Base-by-base conservation (phyloP, 805 yeast species). In the Yamadazyma phyllophila region DNA sequence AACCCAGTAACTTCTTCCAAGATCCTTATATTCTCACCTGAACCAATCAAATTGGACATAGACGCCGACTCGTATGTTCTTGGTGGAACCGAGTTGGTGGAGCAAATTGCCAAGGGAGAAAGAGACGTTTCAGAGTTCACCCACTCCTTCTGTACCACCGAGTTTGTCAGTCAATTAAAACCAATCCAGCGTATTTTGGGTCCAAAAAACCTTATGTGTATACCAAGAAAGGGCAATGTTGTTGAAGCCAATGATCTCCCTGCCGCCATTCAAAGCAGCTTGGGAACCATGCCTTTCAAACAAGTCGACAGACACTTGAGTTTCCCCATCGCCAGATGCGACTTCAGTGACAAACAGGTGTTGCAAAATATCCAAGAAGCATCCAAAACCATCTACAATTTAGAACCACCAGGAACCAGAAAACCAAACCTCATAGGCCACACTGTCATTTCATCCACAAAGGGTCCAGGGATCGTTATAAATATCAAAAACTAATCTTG, bases 131-230 rank as follows among this genome's bases (percentile, higher is more conserved):
- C 78, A 51, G 46, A 36, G 11, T 85, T 82, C 56, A 90, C 89
- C 58, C 83, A 83, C 58, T 81, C 89, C 39, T 83, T 85, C 60
- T 95, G 96, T 5, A 85, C 97, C 1, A 88, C 96, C 1, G 96
- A 88, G 31, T 80, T 89, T 47, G 77, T 78, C 16, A 65, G 77
- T n/a, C 73, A 76, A 20, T 71, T 94, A 52, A 76, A 76, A 51
- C 73, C 78, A 46, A 69, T 88, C 16, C 96, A 94, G n/a, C 80
- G 90, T 58, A 69, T 77, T 9, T 75, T 94, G 55, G 98, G 98
- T 47, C 96, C 96, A 27, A 81, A 76, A 58, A 96, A 96, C 17
- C 74, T 94, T 55, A 84, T 91, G 87, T 98, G 99, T 39, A 77
- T 78, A 36, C 82, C 78, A 11, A 90, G 89, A 69, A 85, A 82